A percentile compares a stretch with the other conserved stretches of the same genome.
These are phyloP conservation scores for Acacia melanoxylon DNA, from an alignment of 306 rosid species.

Conservation along the genomic window DNA sequence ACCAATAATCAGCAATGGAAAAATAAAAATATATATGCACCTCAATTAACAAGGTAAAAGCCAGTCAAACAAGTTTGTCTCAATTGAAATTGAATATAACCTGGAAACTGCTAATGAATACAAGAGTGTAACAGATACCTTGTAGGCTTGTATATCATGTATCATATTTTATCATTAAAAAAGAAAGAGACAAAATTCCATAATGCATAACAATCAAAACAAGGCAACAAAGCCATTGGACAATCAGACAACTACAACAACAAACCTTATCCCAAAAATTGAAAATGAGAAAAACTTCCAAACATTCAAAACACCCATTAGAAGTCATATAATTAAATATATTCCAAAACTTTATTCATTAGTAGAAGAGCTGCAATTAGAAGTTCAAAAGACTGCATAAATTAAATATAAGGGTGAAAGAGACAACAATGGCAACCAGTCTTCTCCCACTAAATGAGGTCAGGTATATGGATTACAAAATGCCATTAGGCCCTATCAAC, in stretches of 20 bases:
- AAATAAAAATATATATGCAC: neutral
- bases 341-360: neutral
- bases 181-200: neutral
- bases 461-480: neutral
- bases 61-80: neutral
- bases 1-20: conserved; percentile 17
- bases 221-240: neutral
- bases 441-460: neutral
- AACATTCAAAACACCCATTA: neutral
- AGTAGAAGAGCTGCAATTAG: neutral
- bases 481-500: neutral
- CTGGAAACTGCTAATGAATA: neutral
- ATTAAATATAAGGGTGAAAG: neutral
- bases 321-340: neutral
- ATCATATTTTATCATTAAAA: neutral
- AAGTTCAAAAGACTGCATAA: neutral
- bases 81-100: neutral
- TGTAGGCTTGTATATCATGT: neutral
- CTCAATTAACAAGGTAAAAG: neutral
- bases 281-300: neutral
- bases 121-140: neutral
- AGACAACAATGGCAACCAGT: neutral
- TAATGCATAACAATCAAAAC: neutral
- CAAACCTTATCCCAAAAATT: neutral
- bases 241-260: neutral